These are phyloP conservation scores for Cornus florida DNA, from an alignment of 148 eudicot species.

Conservation along the genomic window DNA sequence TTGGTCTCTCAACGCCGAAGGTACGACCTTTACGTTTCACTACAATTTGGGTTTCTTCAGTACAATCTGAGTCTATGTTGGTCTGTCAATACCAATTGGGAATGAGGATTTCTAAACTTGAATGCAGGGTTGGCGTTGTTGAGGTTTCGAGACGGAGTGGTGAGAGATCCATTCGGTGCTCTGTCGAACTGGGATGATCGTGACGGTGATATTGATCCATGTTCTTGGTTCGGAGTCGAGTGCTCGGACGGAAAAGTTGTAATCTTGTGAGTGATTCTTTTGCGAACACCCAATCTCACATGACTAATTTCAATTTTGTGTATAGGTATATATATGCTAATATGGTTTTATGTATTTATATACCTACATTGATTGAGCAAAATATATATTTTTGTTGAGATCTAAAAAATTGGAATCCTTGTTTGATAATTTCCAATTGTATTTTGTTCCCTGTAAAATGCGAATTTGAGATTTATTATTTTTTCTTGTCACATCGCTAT, in stretches of 20 bases:
- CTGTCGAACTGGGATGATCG: constrained; percentile 46
- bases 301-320: neutral
- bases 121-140: constrained; percentile 57
- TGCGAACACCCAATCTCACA: neutral
- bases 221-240: constrained; percentile 69
- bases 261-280: constrained; percentile 41
- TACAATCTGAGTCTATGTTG: too few species aligned
- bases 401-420: neutral
- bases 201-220: constrained; percentile 32
- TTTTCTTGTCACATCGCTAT: too few species aligned
- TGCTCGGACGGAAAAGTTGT: constrained; percentile 57
- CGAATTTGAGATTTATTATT: too few species aligned
- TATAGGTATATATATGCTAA: neutral
- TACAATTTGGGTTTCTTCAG: neutral
- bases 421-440: neutral
- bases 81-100: too few species aligned
- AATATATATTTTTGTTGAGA: neutral
- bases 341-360: neutral
- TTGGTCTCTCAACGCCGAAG: constrained; percentile 34
- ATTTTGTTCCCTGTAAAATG: neutral
- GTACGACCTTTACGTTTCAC: constrained; percentile 7
- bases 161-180: constrained; percentile 61
- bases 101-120: constrained; percentile 1
- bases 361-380: neutral
- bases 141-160: constrained; percentile 55